Base-by-base conservation (phyloP, 495 filamentous ascomycete species). In the Penicillium desertorum region DNA sequence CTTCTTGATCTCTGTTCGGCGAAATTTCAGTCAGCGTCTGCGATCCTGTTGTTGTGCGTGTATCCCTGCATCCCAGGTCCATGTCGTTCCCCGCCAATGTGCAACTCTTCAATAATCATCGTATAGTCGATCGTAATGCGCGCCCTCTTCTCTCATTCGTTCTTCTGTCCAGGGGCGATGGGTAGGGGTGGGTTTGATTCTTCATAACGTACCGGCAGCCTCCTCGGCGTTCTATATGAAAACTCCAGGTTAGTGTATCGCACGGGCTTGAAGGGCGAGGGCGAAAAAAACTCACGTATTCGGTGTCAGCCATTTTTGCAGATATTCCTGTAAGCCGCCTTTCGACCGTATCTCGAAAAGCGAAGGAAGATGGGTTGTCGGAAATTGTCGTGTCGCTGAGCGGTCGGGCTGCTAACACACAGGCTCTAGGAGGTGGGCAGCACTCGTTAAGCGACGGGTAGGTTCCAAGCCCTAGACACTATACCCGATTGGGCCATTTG, bases 231-330 rank as follows among this genome's bases (percentile, higher is more conserved):
- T 91, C 89, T 93, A 68, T 25, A 68, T 51, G 63, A 58, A 59
- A 59, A 41, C 45, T 55, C 45, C 46, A 70, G 32, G 27, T 85
- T 70, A 84, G 81, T 43, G 34, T 59, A 51, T 29, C 17, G 22
- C 41, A 51, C 23, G 42, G 10, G 51, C 54, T 50, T 29, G 52
- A 60, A 54, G 52, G 10, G 19, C 45, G 50, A 53, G 34, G n/a
- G 7, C 30, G 5, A 44, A 53, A 51, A 53, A 47, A 20, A 90
- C 90, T 79, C 83, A 93, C 90, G 83, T 96, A 96, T 80, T 91
- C 88, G 69, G 68, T 69, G 81, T 96, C 91, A 84, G 91, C 91
- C 91, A 96, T 96, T 82, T 80, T 92, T 85, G 80, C 83, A 82
- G 78, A 69, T 66, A 65, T 73, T 79, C 74, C 77, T 72, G 69